phyloP scores from a whole-genome alignment of 306 rosid species.

The Cicer chorassanicum region DNA sequence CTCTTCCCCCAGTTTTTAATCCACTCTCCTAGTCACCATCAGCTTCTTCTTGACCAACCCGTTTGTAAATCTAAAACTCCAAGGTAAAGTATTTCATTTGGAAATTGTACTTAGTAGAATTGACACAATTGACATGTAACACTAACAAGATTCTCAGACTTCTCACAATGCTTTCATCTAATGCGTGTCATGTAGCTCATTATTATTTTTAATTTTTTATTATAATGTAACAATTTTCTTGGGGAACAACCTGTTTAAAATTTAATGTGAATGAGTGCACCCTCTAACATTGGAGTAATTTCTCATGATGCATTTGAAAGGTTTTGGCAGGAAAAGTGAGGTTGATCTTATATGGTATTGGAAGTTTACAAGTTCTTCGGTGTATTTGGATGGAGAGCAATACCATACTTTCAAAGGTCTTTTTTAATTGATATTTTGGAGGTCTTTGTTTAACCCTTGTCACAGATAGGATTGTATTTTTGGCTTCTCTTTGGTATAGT shows the following conservation, averaged over 20 bases:
- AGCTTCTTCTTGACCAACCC: slow-evolving; percentile 17
- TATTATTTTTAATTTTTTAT: neutral
- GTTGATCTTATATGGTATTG: neutral
- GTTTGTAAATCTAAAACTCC: slow-evolving; percentile 8
- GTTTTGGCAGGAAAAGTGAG: slow-evolving; percentile 16
- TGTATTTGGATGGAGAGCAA: slow-evolving; percentile 1
- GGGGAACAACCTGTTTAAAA: neutral
- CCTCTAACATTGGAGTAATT: slow-evolving; percentile 36
- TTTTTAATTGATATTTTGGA: neutral
- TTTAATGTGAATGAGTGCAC: slow-evolving; percentile 11
- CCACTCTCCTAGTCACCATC: slow-evolving; percentile 8
- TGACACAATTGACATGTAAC: slow-evolving; percentile 12
- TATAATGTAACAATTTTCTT: slow-evolving; percentile 4
- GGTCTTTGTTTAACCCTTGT: neutral
- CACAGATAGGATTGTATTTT: slow-evolving; percentile 7
- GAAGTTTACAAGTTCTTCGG: slow-evolving; percentile 16
- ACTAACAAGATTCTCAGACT: slow-evolving; percentile 6
- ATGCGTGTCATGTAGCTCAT: neutral
- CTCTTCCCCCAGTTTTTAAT: neutral
- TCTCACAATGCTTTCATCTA: slow-evolving; percentile 12
- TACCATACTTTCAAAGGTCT: slow-evolving; percentile 14
- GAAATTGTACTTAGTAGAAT: slow-evolving; percentile 2
- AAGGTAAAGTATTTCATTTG: slow-evolving; percentile 6
- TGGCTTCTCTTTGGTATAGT: slow-evolving; percentile 3
- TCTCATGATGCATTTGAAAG: slow-evolving; percentile 15